These are phyloP conservation scores for Pseudocercospora musae DNA, from an alignment of 2,329 filamentous ascomycete genomes.

Conservation along the genomic window DNA sequence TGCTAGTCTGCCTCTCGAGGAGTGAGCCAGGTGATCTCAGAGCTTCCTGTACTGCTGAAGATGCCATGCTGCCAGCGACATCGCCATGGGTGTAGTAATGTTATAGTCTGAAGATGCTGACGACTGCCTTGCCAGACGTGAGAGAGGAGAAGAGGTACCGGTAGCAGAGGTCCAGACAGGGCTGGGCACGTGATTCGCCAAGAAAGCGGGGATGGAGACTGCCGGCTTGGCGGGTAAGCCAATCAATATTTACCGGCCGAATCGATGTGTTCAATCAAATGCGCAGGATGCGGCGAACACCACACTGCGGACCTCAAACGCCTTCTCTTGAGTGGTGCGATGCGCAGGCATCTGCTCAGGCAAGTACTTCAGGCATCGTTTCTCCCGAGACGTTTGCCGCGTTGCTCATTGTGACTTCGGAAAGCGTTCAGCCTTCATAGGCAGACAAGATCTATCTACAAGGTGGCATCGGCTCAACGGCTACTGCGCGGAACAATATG, in stretches of 20 bases:
- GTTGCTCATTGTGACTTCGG: too few species aligned
- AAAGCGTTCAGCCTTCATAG: too few species aligned
- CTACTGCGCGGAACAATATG: slow-evolving; percentile 72
- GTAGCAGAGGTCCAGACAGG: neutral
- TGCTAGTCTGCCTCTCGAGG: neutral
- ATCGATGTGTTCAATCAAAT: neutral
- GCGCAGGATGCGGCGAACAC: neutral
- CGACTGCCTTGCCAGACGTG: neutral
- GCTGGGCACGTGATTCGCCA: neutral
- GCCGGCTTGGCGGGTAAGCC: neutral
- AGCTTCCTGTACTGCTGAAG: neutral
- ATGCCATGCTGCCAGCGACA: neutral
- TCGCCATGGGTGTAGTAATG: neutral
- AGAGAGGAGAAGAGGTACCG: neutral
- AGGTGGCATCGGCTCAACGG: slow-evolving; percentile 72
- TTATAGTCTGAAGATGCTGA: neutral
- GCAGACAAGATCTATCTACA: too few species aligned
- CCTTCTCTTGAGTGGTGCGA: too few species aligned
- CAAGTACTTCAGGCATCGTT: too few species aligned
- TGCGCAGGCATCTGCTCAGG: too few species aligned
- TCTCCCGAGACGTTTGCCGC: too few species aligned
- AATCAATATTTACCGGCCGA: neutral
- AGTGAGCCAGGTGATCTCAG: neutral
- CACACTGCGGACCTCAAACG: too few species aligned
- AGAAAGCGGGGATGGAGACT: neutral